Conservation (phyloP, 75 land plant species). For the Azolla pinnata region DNA sequence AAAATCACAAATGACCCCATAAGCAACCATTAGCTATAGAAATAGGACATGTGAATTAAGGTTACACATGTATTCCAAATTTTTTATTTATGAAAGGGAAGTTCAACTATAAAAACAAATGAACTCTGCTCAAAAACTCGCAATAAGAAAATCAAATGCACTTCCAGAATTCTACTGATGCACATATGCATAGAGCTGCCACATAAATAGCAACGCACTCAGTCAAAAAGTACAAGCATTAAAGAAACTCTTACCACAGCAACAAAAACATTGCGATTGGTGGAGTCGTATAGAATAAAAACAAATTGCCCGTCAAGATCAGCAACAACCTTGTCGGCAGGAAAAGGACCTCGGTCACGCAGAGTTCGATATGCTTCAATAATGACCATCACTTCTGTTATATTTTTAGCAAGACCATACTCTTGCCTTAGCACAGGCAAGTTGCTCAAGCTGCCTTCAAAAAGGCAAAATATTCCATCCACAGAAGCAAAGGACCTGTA, state of each 20-base stretch:
- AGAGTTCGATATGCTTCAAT: slow-evolving; percentile 77
- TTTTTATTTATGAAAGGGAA: too few relatives aligned
- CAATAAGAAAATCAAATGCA: too few relatives aligned
- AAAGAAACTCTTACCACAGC: slow-evolving; percentile 39
- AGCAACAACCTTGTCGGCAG: slow-evolving; percentile 79
- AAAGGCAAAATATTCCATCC: slow-evolving; percentile 73
- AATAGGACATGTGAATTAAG: too few relatives aligned
- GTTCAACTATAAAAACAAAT: too few relatives aligned
- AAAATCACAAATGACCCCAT: too few relatives aligned
- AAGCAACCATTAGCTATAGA: too few relatives aligned
- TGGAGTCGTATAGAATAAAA: slow-evolving; percentile 69
- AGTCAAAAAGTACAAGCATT: too few relatives aligned
- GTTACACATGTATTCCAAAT: too few relatives aligned
- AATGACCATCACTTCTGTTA: slow-evolving; percentile 70
- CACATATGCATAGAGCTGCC: too few relatives aligned
- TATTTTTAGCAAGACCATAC: slow-evolving; percentile 63
- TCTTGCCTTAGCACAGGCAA: slow-evolving; percentile 50
- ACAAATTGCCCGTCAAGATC: slow-evolving; percentile 69
- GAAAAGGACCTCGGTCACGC: slow-evolving; percentile 79
- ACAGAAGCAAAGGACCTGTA: slow-evolving; percentile 55
- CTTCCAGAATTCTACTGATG: too few relatives aligned
- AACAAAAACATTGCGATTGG: slow-evolving; percentile 39
- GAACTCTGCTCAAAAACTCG: too few relatives aligned
- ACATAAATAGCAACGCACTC: too few relatives aligned
- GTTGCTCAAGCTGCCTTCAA: slow-evolving; percentile 67